Percentiles rank a stretch among this genome's conserved stretches.
Conservation (phyloP, 192 early-diverging fungal species). For the Lunasporangiospora selenospora region DNA sequence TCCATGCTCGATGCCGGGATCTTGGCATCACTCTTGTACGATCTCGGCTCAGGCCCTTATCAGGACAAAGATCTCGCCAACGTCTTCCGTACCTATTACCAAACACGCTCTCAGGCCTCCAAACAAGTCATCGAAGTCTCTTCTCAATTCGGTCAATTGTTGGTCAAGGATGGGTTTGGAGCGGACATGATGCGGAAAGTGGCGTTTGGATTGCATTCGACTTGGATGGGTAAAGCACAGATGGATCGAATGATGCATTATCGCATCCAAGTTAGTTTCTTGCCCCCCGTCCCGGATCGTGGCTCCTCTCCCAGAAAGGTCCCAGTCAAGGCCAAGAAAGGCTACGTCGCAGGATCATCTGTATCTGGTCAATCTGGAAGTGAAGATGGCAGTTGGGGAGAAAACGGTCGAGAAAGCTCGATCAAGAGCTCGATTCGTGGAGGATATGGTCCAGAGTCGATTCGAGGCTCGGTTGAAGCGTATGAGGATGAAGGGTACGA, state of each 20-base stretch:
- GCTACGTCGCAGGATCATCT: too few species aligned
- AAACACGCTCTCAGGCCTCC: neutral
- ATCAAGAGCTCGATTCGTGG: too few species aligned
- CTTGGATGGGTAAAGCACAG: neutral
- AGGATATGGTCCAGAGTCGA: too few species aligned
- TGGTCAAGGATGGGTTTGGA: constrained; percentile 9
- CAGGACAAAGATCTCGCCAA: neutral
- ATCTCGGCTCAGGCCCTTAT: neutral
- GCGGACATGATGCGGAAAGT: constrained; percentile 1
- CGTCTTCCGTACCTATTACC: constrained; percentile 8
- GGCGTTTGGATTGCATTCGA: neutral
- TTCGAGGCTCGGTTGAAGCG: too few species aligned
- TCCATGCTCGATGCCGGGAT: constrained; percentile 23
- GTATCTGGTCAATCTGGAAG: too few species aligned
- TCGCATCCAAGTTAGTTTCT: constrained; percentile 17
- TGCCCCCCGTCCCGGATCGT: constrained; percentile 4
- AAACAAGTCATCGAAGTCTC: constrained; percentile 12
- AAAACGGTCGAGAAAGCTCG: too few species aligned
- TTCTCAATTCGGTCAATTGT: neutral
- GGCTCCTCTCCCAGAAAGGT: constrained; percentile 2
- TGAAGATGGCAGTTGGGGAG: too few species aligned
- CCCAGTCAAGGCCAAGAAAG: too few species aligned
- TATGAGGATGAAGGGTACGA: too few species aligned
- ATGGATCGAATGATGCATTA: constrained; percentile 5
- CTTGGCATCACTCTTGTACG: constrained; percentile 20